These are phyloP conservation scores for Pneumocystis oryctolagi DNA, from an alignment of 1,139 yeast genomes.

Conservation along the genomic window DNA sequence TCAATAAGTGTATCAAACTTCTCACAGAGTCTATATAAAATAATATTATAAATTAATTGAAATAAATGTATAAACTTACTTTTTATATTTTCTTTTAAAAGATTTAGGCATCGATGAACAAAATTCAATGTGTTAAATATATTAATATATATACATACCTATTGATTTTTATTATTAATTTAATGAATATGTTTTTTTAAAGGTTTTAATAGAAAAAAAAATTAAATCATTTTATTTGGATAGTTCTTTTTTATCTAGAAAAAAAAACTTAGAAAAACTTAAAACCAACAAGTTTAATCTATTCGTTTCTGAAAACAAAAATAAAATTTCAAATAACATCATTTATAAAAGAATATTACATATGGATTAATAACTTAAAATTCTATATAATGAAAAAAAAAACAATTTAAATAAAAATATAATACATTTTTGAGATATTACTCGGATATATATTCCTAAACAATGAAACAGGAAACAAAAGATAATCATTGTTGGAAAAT, in stretches of 20 bases:
- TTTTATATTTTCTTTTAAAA: neutral
- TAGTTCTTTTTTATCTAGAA: neutral
- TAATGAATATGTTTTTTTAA: neutral
- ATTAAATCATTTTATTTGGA: too few species aligned
- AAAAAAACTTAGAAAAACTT: neutral
- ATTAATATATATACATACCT: too few species aligned
- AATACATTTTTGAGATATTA: conserved; percentile 21
- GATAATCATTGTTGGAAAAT: conserved; percentile 1
- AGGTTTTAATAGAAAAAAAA: neutral
- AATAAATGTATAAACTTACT: neutral
- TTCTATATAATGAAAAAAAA: conserved; percentile 45
- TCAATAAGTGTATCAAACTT: neutral
- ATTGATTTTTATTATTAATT: neutral
- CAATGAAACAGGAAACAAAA: conserved; percentile 17
- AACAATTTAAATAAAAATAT: conserved; percentile 19
- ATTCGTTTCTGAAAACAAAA: neutral
- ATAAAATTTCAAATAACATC: neutral
- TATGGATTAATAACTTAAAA: conserved; percentile 88
- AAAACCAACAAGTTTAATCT: neutral
- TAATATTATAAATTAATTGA: neutral
- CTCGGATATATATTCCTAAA: conserved; percentile 31
- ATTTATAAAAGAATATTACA: conserved; percentile 34
- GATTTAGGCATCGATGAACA: neutral
- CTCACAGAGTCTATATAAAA: neutral
- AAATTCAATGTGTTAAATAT: too few species aligned